Evolutionary conservation across 768 basidiomycete species (phyloP).

Genomic region (Podaxis sp.): DNA sequence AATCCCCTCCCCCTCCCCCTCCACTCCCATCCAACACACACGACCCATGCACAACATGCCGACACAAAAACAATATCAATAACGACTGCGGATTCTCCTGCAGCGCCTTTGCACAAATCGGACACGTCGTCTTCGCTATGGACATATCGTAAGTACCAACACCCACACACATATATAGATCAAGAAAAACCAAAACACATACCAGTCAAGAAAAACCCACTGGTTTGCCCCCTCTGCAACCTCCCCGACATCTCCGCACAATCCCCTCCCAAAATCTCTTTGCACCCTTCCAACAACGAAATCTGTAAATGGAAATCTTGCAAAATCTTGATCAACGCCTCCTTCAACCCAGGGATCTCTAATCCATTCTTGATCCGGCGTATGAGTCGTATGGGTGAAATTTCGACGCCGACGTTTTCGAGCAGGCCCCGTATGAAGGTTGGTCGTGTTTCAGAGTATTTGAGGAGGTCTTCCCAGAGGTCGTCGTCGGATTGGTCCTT

Average conservation of each 20-base stretch:
- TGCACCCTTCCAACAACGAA: conserved; percentile 89
- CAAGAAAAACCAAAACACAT: conserved; percentile 20
- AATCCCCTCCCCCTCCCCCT: conserved; percentile 43
- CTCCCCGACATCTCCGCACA: conserved; percentile 63
- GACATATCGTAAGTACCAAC: neutral
- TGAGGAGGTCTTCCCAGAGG: conserved; percentile 94
- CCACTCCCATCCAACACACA: conserved; percentile 68
- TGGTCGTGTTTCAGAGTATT: conserved; percentile 92
- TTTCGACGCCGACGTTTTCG: conserved; percentile 95
- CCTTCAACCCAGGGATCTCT: conserved; percentile 93
- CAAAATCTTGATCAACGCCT: conserved; percentile 92
- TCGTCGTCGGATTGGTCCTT: conserved; percentile 97
- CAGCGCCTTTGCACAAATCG: conserved; percentile 58
- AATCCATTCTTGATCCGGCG: conserved; percentile 93
- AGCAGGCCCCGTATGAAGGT: conserved; percentile 93
- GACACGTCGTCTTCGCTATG: conserved; percentile 61
- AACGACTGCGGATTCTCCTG: conserved; percentile 56
- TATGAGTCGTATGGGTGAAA: conserved; percentile 91
- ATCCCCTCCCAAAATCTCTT: conserved; percentile 82
- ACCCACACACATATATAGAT: neutral
- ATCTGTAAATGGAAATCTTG: conserved; percentile 96
- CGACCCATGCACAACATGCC: conserved; percentile 79
- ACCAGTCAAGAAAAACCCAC: conserved; percentile 78
- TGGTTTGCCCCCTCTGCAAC: conserved; percentile 73
- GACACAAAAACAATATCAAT: conserved; percentile 78